phyloP scores from a whole-genome alignment of 1,139 yeast genomes.

The Debaryomycetaceae sp. region DNA sequence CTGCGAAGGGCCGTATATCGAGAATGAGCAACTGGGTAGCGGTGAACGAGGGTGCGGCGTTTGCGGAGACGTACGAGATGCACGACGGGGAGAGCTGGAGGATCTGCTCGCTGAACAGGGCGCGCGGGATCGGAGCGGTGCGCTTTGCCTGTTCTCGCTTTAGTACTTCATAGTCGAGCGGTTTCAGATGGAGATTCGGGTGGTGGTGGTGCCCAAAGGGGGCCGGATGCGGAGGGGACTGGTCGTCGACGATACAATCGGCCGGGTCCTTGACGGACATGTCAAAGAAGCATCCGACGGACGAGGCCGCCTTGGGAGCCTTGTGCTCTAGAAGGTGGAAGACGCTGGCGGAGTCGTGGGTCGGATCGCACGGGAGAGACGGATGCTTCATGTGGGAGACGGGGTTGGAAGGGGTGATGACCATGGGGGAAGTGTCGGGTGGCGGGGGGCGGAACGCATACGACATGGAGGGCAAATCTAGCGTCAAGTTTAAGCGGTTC shows the following conservation, averaged over 20 bases:
- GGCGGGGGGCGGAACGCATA: background rate
- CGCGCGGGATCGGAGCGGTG: constrained; percentile 7
- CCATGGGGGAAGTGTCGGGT: background rate
- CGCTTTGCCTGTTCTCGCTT: constrained; percentile 11
- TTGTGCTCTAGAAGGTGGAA: background rate
- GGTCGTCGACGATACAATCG: too few relatives aligned
- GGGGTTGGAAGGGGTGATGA: background rate
- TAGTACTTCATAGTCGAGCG: constrained; percentile 7
- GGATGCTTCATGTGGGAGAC: background rate
- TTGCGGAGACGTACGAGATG: constrained; percentile 1
- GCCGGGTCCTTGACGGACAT: background rate
- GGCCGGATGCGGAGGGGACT: too few relatives aligned
- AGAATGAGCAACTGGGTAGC: constrained; percentile 18
- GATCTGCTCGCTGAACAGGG: constrained; percentile 6
- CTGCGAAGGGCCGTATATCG: constrained; percentile 66
- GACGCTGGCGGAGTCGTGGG: background rate
- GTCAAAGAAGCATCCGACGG: background rate
- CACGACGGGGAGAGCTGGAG: constrained; percentile 4
- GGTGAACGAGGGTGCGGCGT: background rate
- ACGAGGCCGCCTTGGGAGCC: background rate
- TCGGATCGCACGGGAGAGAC: background rate
- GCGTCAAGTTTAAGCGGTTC: background rate
- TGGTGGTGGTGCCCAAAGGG: too few relatives aligned
- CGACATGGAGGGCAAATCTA: background rate
- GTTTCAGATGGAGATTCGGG: too few relatives aligned